Evolutionary conservation across 2,329 filamentous ascomycete genomes (phyloP).

Genomic region (Microdochium bolleyi): DNA sequence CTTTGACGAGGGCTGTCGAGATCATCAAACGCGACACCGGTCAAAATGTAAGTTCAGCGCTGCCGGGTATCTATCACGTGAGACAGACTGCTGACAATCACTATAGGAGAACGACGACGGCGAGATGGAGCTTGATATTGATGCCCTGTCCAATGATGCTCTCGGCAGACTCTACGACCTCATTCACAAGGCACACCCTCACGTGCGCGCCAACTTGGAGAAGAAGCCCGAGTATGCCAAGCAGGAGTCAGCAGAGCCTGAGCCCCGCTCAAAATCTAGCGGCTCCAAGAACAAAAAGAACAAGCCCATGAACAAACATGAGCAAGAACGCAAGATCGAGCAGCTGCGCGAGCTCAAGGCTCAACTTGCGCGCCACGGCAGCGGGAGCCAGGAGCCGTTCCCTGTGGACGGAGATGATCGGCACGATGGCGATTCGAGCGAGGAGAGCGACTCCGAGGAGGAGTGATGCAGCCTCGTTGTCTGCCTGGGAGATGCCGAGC

Average conservation of each 20-base stretch:
- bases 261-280: slow-evolving; percentile 14
- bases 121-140: slow-evolving; percentile 53
- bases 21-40: slow-evolving; percentile 85
- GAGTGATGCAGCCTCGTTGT: slow-evolving; percentile 13
- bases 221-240: slow-evolving; percentile 20
- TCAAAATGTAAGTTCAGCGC: slow-evolving; percentile 53
- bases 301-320: slow-evolving; percentile 67
- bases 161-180: slow-evolving; percentile 40
- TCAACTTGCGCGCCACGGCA: slow-evolving; percentile 35
- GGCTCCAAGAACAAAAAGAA: slow-evolving; percentile 59
- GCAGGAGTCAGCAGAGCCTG: slow-evolving; percentile 12
- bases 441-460: slow-evolving; percentile 44
- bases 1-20: slow-evolving; percentile 72
- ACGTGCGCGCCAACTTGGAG: slow-evolving; percentile 22
- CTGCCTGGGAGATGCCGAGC: neutral
- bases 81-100: neutral
- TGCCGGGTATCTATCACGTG: slow-evolving; percentile 5
- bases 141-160: slow-evolving; percentile 47
- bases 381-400: slow-evolving; percentile 37
- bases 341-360: slow-evolving; percentile 53
- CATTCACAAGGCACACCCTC: slow-evolving; percentile 28
- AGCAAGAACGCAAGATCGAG: slow-evolving; percentile 61
- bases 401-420: slow-evolving; percentile 24
- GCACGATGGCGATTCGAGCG: slow-evolving; percentile 35
- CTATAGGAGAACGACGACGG: slow-evolving; percentile 48